Base-by-base conservation (phyloP, 805 yeast genomes). In the Naumovozyma baii region DNA sequence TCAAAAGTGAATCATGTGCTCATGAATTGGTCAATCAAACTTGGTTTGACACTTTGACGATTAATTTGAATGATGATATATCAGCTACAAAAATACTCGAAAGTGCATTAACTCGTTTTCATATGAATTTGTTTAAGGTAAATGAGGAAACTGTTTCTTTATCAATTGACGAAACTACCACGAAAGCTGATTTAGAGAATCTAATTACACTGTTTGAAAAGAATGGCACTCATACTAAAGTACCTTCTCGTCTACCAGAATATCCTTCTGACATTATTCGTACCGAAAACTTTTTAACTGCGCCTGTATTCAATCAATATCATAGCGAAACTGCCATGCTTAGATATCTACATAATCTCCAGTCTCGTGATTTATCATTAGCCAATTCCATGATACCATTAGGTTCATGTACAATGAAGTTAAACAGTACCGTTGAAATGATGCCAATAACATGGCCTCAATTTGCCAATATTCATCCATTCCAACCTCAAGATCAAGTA, bases 361-460 rank as follows among this genome's bases (percentile, higher is more conserved):
- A 92, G 65, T 63, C 75, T 43, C 86, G 83, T 64, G 98, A 92
- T 66, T 69, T 92, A 44, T 90, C 97, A 0, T 70, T 92, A 43
- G 96, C 97, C 9, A 83, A 87, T 56, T 83, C 96, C 4, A 92
- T 92, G 98, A 92, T 92, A 46, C 94, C 98, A 17, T 72, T 92
- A 46, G 98, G 98, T 18, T 85, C 96, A 5, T 92, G 98, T 69
- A 92, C 98, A 15, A 92, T 92, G 98, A 92, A 92, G 63, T 73
- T 92, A 55, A 92, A 92, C 59, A 82, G 95, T 39, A 90, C 97
- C 1, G 94, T 87, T 7, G 90, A 86, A 59, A 92, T 92, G 97
- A 74, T 77, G 46, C 92, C 97, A 34, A 71, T 92, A 39, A 80
- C 96, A 3, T 87, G 95, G 83, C 96, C 96, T 17, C 95, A 92